Conservation (phyloP, 2,329 filamentous ascomycete genomes). For the Hypoxylon sp. region DNA sequence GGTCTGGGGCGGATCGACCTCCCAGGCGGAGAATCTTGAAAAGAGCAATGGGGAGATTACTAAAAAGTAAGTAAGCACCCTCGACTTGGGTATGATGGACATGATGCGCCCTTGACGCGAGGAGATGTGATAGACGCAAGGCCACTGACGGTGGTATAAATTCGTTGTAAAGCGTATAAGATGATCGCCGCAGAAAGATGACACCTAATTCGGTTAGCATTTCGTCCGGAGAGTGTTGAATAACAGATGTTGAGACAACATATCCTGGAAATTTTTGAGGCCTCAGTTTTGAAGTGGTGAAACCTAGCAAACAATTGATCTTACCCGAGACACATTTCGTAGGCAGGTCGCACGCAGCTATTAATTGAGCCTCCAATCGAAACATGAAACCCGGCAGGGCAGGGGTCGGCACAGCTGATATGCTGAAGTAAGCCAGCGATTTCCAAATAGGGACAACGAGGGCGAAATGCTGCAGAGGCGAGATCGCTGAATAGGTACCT, state of each 20-base stretch:
- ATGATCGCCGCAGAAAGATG: conserved; percentile 3
- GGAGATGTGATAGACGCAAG: conserved; percentile 2
- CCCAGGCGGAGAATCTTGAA: neutral
- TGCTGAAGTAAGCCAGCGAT: conserved; percentile 24
- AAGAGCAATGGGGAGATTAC: neutral
- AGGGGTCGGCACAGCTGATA: conserved; percentile 27
- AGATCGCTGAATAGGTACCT: conserved; percentile 13
- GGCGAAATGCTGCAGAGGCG: conserved; percentile 26
- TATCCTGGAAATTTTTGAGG: neutral
- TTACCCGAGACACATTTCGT: conserved; percentile 9
- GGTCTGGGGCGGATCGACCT: neutral
- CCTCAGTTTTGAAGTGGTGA: conserved; percentile 1
- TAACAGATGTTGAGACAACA: neutral
- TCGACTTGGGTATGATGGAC: neutral
- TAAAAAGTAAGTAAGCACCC: conserved; percentile 11
- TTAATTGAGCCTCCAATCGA: conserved; percentile 26
- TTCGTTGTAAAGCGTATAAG: conserved; percentile 1
- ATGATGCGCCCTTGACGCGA: conserved; percentile 1
- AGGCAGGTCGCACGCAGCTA: conserved; percentile 6
- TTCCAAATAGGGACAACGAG: conserved; percentile 31
- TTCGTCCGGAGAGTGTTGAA: neutral
- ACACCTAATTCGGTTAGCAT: conserved; percentile 4
- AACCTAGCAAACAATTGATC: neutral
- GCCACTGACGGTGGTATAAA: conserved; percentile 1
- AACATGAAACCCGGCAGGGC: conserved; percentile 25